Percentiles rank a stretch among this genome's conserved stretches.
Evolutionary conservation across 73 alveolate genomes (phyloP).

Genomic region (Symbiodinium pilosum): DNA sequence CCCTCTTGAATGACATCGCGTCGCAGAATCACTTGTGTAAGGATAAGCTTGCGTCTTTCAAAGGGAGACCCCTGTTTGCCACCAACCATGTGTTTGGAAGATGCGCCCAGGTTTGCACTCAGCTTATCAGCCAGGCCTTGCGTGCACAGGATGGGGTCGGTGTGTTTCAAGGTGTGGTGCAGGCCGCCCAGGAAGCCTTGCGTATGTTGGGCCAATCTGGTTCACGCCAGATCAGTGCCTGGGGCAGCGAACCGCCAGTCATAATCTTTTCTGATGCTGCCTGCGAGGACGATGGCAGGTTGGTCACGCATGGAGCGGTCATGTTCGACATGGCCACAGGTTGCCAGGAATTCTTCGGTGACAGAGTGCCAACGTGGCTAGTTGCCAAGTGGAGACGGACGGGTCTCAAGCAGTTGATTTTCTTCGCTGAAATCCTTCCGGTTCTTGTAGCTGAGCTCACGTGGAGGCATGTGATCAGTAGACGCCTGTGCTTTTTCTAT

Average conservation of each 20-base stretch:
- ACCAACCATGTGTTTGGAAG: neutral
- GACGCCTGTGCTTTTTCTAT: neutral
- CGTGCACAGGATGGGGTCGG: neutral
- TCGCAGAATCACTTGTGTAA: neutral
- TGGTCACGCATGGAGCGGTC: conserved; percentile 2
- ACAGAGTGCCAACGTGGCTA: neutral
- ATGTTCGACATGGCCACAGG: neutral
- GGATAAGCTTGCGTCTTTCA: neutral
- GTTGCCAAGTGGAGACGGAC: neutral
- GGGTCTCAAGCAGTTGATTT: neutral
- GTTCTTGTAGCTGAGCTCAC: neutral
- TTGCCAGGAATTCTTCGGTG: neutral
- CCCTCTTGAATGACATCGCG: neutral
- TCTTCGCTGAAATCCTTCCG: neutral
- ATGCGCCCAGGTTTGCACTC: neutral
- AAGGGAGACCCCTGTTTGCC: neutral
- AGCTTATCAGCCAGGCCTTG: neutral
- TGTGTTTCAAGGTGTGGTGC: neutral
- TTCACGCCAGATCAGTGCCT: neutral
- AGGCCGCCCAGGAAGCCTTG: neutral
- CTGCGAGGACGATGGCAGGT: neutral
- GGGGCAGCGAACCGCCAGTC: neutral
- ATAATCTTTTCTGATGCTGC: neutral
- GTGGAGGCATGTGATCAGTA: neutral
- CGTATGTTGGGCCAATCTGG: neutral